phyloP scores from a whole-genome alignment of 768 basidiomycete genomes.

The Boletellus ananiceps region DNA sequence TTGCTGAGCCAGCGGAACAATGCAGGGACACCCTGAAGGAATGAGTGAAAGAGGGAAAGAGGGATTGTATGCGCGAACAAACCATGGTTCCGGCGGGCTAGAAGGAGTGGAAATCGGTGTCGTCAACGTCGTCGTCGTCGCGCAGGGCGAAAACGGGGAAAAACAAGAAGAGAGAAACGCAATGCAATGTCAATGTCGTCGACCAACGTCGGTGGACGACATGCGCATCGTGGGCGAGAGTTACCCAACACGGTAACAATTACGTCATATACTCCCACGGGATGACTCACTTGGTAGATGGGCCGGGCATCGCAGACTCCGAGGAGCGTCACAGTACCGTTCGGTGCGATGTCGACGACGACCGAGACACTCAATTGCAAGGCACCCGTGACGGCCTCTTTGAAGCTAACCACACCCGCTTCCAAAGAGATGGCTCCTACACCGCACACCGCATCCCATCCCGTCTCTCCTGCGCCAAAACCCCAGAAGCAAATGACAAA shows the following conservation, averaged over 20 bases:
- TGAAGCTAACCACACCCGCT: slow-evolving; percentile 15
- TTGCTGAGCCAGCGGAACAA: slow-evolving; percentile 98
- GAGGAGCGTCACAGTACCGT: background rate
- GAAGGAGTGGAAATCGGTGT: background rate
- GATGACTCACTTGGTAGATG: slow-evolving; percentile 16
- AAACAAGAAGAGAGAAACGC: background rate
- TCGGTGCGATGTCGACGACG: slow-evolving; percentile 20
- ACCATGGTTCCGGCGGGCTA: slow-evolving; percentile 18
- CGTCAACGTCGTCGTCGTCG: slow-evolving; percentile 4
- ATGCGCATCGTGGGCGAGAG: background rate
- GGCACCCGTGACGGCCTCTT: slow-evolving; percentile 3
- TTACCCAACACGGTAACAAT: slow-evolving; percentile 10
- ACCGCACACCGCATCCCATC: background rate
- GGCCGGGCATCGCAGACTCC: too few species aligned
- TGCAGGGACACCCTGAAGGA: slow-evolving; percentile 86
- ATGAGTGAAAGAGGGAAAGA: slow-evolving; percentile 1
- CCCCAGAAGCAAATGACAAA: slow-evolving; percentile 76
- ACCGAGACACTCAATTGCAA: slow-evolving; percentile 24
- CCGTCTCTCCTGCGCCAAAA: slow-evolving; percentile 22
- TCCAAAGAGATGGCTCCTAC: slow-evolving; percentile 1
- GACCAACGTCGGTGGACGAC: background rate
- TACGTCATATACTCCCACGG: slow-evolving; percentile 22
- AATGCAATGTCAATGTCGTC: background rate
- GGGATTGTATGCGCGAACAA: background rate
- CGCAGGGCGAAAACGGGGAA: too few species aligned